Percentiles rank a stretch among this genome's conserved stretches.
Evolutionary conservation across 768 basidiomycete genomes (phyloP).

Genomic region (Boletus sensibilis): DNA sequence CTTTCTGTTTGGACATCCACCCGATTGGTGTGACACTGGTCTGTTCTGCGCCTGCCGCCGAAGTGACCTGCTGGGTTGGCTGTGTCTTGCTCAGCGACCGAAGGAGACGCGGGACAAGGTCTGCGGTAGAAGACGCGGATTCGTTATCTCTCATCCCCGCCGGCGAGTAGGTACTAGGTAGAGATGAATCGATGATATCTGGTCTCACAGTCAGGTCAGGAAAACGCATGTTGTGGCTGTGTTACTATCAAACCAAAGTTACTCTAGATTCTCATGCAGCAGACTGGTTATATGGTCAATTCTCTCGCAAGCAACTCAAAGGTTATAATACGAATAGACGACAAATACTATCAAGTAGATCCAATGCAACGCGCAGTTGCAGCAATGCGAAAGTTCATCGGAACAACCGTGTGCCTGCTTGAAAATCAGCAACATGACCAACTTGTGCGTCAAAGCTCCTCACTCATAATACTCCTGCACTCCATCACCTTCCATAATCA

Average conservation of each 20-base stretch:
- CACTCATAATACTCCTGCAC: constrained; percentile 74
- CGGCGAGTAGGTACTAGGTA: background rate
- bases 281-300: too few relatives aligned
- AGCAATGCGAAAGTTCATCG: constrained; percentile 73
- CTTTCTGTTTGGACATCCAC: constrained; percentile 18
- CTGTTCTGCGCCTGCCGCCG: constrained; percentile 4
- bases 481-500: constrained; percentile 72
- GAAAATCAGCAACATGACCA: constrained; percentile 12
- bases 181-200: background rate
- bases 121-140: background rate
- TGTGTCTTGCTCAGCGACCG: constrained; percentile 22
- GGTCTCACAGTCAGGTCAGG: background rate
- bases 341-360: constrained; percentile 20
- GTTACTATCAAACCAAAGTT: background rate
- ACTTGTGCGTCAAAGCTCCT: constrained; percentile 22
- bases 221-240: constrained; percentile 17
- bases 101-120: constrained; percentile 14
- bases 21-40: background rate
- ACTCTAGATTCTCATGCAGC: too few relatives aligned
- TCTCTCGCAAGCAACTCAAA: background rate
- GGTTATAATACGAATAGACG: background rate
- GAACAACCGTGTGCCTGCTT: constrained; percentile 69
- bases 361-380: constrained; percentile 73
- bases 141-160: constrained; percentile 7
- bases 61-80: constrained; percentile 14